Conservation (phyloP, 768 basidiomycete genomes). For the Rhizopogon rudus region DNA sequence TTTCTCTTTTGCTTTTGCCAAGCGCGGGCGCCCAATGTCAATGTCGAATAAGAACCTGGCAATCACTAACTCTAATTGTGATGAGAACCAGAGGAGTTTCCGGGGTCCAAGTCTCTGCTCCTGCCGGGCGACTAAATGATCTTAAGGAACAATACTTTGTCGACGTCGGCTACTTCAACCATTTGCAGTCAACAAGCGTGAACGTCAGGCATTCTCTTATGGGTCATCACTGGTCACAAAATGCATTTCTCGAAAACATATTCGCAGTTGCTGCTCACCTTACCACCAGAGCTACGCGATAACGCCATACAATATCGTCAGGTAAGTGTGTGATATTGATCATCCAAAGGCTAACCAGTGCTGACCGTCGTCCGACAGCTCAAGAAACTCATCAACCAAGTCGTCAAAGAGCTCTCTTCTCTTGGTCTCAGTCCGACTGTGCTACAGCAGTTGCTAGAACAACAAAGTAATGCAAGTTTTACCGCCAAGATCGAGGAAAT, state of each 20-base stretch:
- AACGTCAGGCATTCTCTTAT: not conserved
- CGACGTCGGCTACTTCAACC: no score
- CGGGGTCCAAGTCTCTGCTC: no score
- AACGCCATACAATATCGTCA: constrained; percentile 84
- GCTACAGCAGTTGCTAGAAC: constrained; percentile 38
- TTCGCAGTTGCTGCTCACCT: constrained; percentile 50
- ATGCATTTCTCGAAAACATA: constrained; percentile 81
- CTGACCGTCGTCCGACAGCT: constrained; percentile 43
- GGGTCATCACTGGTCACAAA: not conserved
- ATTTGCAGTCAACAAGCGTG: no score
- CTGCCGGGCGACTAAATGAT: no score
- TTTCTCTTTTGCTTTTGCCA: no score
- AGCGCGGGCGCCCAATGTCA: no score
- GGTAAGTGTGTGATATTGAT: constrained; percentile 31
- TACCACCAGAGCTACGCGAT: constrained; percentile 73
- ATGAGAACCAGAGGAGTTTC: no score
- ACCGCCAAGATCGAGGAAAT: not conserved
- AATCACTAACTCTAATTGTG: no score
- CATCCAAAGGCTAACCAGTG: no score
- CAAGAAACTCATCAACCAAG: constrained; percentile 84
- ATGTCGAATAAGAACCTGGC: no score
- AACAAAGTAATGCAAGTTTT: constrained; percentile 8
- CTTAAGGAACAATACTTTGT: no score
- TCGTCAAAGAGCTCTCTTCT: constrained; percentile 70
- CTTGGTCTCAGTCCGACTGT: constrained; percentile 56